Conservation (phyloP, 148 eudicot genomes). For the Talinum fruticosum region DNA sequence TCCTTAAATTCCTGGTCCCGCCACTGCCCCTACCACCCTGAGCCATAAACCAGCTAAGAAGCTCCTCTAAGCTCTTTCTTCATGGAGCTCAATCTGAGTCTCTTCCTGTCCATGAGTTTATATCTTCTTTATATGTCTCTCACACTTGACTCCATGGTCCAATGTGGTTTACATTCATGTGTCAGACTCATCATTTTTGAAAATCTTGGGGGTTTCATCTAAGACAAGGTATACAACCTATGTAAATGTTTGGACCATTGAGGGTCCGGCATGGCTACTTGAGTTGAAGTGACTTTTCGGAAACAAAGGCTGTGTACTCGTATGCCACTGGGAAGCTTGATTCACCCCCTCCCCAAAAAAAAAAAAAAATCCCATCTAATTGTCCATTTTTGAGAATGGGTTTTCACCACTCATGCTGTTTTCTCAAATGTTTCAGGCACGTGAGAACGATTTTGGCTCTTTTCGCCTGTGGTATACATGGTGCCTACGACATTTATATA, state of each 20-base stretch:
- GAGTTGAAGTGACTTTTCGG: not conserved
- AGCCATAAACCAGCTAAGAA: not conserved
- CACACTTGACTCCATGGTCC: not conserved
- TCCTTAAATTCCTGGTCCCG: too few species aligned
- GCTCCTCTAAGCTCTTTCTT: not conserved
- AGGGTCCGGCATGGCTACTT: not conserved
- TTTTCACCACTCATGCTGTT: not conserved
- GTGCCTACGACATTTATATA: not conserved
- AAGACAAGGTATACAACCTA: not conserved
- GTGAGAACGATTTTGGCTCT: not conserved
- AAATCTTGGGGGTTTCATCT: not conserved
- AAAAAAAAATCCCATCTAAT: too few species aligned
- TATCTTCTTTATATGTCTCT: not conserved
- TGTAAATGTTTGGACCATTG: not conserved
- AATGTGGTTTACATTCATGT: not conserved
- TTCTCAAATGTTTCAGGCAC: not conserved
- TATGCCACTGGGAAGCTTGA: too few species aligned
- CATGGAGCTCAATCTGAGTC: not conserved
- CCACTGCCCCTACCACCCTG: not conserved
- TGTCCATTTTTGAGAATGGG: not conserved
- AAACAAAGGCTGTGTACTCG: too few species aligned
- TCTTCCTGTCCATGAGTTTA: not conserved
- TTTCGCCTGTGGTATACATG: not conserved
- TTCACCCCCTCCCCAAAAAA: too few species aligned
- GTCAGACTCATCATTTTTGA: not conserved